Evolutionary conservation across 2,329 filamentous ascomycete species (phyloP).

Genomic region (Colletotrichum tabaci): DNA sequence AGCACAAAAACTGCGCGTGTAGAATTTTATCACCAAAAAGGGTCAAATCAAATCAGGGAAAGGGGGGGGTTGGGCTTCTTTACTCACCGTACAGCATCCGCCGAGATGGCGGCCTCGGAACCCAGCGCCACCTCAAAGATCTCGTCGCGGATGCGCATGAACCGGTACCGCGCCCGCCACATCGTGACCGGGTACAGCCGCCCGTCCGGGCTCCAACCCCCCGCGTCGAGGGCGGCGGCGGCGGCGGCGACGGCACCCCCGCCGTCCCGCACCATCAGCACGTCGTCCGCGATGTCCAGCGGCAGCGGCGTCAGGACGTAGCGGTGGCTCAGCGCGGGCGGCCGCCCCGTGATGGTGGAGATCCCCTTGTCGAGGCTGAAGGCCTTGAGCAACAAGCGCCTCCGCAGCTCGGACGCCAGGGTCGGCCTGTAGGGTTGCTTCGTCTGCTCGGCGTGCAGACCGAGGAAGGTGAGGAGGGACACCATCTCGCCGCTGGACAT

Average conservation of each 20-base stretch:
- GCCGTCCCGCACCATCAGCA: slow-evolving; percentile 59
- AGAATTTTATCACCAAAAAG: too few relatives aligned
- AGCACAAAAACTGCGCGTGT: too few relatives aligned
- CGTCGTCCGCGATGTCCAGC: slow-evolving; percentile 66
- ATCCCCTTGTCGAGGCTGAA: slow-evolving; percentile 65
- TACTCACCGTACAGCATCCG: slow-evolving; percentile 9
- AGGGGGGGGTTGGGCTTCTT: background rate
- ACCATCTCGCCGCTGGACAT: slow-evolving; percentile 55
- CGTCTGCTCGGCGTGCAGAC: slow-evolving; percentile 50
- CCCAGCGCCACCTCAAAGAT: slow-evolving; percentile 71
- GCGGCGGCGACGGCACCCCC: slow-evolving; percentile 54
- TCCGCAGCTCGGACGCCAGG: slow-evolving; percentile 53
- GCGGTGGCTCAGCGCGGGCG: slow-evolving; percentile 65
- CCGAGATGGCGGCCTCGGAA: slow-evolving; percentile 49
- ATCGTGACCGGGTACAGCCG: slow-evolving; percentile 61
- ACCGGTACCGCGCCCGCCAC: slow-evolving; percentile 60
- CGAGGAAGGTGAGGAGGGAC: slow-evolving; percentile 54
- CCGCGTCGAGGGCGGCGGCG: slow-evolving; percentile 57
- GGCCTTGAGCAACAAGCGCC: slow-evolving; percentile 53
- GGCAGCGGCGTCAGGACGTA: slow-evolving; percentile 69
- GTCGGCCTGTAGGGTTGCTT: slow-evolving; percentile 50
- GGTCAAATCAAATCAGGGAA: too few relatives aligned
- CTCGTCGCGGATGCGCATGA: slow-evolving; percentile 69
- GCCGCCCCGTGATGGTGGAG: slow-evolving; percentile 68
- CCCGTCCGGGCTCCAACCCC: slow-evolving; percentile 67